Base-by-base conservation (phyloP, 2,329 filamentous ascomycete species). In the Fusarium xyrophilum region DNA sequence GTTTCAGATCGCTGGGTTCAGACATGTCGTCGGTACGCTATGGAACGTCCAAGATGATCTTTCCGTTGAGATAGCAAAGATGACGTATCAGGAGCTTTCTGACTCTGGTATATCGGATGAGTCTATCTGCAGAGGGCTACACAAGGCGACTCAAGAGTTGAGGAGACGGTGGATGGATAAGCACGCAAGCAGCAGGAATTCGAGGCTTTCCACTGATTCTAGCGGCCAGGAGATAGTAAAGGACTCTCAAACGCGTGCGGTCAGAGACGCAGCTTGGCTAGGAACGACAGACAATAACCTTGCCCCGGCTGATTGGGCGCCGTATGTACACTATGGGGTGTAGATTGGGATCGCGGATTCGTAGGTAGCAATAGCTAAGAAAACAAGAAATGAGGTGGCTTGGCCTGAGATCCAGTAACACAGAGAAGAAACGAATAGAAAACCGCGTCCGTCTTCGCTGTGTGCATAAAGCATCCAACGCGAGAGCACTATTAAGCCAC, bases 31-130 rank as follows among this genome's bases (percentile, higher is more conserved):
- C 15, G 42, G 60, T 0, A 60, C 56, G 0, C 6, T 64, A 1
- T 57, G 44, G 61, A 30, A 33, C 3, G 44, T 64, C 0, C 38
- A 57, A n/a, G 61, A 64, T 17, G 40, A 62, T 10, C 11, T 52
- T 0, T 52, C 42, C 0, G 51, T 57, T 1, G 25, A 40, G 1
- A 53, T 65, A 19, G 58, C 52, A 2, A 36, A 7, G 13, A 46
- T 52, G 2, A 62, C 58, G 0, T 62, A 56, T 35, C 33, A 42
- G 23, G 55, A 57, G 21, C 19, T 56, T 1, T 5, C 2, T 1
- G 1, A 17, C 0, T 53, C 36, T 0, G 19, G 3, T 0, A 23
- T 57, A 10, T 35, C 46, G 3, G 55, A 57, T 12, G 35, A 40
- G 6, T 57, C 46, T 0, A 28, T 57, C 19, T 42, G 36, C 6